Evolutionary conservation across 805 yeast genomes (phyloP).

Genomic region (Teunomyces funiuensis): DNA sequence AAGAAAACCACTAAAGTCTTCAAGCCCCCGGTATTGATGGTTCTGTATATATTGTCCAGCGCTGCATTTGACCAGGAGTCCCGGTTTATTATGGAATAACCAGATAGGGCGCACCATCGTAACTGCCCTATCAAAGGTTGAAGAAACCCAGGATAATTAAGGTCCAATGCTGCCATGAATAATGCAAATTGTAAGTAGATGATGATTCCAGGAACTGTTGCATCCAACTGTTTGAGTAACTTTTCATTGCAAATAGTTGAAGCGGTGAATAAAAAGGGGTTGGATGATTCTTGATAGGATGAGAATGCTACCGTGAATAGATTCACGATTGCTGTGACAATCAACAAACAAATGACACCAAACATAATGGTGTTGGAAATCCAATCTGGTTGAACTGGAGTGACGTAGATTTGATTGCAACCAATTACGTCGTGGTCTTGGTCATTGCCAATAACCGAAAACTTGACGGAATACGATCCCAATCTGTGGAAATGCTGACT

Average conservation of each 20-base stretch:
- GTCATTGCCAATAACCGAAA: constrained; percentile 44
- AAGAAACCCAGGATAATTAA: constrained; percentile 62
- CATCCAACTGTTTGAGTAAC: constrained; percentile 54
- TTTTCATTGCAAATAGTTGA: constrained; percentile 60
- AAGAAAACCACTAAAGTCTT: constrained; percentile 32
- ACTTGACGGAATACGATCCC: constrained; percentile 46
- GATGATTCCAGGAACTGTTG: constrained; percentile 49
- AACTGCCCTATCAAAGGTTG: constrained; percentile 53
- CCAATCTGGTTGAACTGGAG: constrained; percentile 41
- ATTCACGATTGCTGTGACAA: constrained; percentile 42
- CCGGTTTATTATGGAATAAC: constrained; percentile 20
- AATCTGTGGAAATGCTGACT: constrained; percentile 37
- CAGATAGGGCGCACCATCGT: constrained; percentile 58
- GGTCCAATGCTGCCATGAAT: constrained; percentile 53
- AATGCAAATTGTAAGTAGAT: constrained; percentile 59
- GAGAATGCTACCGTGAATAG: constrained; percentile 44
- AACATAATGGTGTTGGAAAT: constrained; percentile 36
- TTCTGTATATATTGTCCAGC: constrained; percentile 41
- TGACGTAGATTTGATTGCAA: constrained; percentile 48
- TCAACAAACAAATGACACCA: constrained; percentile 39
- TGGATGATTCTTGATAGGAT: constrained; percentile 58
- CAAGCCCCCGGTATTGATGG: constrained; percentile 43
- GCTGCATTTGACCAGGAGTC: constrained; percentile 6
- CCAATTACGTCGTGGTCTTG: constrained; percentile 38
- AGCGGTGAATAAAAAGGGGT: constrained; percentile 52